These are phyloP conservation scores for Aspergillus saccharolyticus DNA, from an alignment of 495 filamentous ascomycete species.

Conservation along the genomic window DNA sequence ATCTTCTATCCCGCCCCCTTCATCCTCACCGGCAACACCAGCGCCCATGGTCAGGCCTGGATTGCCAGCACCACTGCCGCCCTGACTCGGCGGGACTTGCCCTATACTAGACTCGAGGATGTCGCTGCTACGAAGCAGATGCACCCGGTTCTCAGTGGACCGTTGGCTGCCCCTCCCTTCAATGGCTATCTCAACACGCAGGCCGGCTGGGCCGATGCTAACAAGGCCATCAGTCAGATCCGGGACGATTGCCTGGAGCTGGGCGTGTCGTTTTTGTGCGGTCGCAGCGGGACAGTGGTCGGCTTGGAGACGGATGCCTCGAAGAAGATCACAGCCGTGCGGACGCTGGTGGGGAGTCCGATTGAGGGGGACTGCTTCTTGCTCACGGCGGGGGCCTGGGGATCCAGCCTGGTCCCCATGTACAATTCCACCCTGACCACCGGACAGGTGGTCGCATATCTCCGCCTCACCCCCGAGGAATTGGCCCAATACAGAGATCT, in stretches of 20 bases:
- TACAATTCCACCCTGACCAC: slow-evolving; percentile 60
- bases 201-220: slow-evolving; percentile 71
- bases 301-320: slow-evolving; percentile 5
- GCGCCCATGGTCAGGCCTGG: neutral
- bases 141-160: slow-evolving; percentile 40
- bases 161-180: slow-evolving; percentile 14
- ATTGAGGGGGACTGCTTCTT: slow-evolving; percentile 45
- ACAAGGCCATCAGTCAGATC: slow-evolving; percentile 54
- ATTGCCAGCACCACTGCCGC: slow-evolving; percentile 2
- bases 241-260: slow-evolving; percentile 23
- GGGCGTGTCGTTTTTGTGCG: slow-evolving; percentile 21
- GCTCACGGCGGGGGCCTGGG: slow-evolving; percentile 12
- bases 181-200: slow-evolving; percentile 63
- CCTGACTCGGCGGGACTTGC: neutral
- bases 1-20: slow-evolving; percentile 2
- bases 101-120: slow-evolving; percentile 1
- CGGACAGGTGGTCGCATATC: slow-evolving; percentile 19
- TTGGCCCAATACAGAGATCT: slow-evolving; percentile 10
- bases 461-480: slow-evolving; percentile 20
- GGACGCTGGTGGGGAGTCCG: slow-evolving; percentile 11
- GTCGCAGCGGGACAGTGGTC: slow-evolving; percentile 15
- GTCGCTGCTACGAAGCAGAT: neutral
- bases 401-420: slow-evolving; percentile 26
- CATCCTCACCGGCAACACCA: slow-evolving; percentile 5
- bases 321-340: slow-evolving; percentile 2